Evolutionary conservation across 306 rosid species (phyloP), one percentile per base, ranked within the genome.

Genomic region (Corylus avellana): DNA sequence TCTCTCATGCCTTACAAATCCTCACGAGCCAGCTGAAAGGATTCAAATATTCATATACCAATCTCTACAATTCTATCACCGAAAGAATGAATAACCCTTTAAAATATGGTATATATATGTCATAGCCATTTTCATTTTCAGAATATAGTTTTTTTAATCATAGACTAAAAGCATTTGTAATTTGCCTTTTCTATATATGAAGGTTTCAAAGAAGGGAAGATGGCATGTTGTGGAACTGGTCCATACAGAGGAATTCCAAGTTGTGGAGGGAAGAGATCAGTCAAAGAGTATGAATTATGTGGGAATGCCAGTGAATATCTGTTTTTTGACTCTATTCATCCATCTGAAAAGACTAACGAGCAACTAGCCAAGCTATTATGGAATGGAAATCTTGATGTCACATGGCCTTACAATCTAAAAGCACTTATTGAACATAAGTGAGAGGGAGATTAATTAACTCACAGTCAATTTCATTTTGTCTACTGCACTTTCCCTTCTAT

Each of bases 221-320:
- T 2, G 18, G 89, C 77, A 49, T 85, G 91, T 13, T 88, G 89
- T 51, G 91, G 91, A 8, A 71, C 71, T 13, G 87, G 91, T 13
- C 81, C 68, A 8, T 78, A 59, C 56, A 86, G 87, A 81, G 87
- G 86, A 47, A 78, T 74, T 47, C 16, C 13, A 2, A 85, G 72
- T 69, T 88, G 91, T 51, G 89, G 91, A 42, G 80, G 86, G 71
- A 77, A 22, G 83, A 72, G 77, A 75, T 80, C 79, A 3, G 27
- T 29, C 20, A 50, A 53, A 12, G 79, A 81, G 47, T 81, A 57
- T 51, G 53, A 80, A 2, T 68, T 85, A 25, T 88, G 89, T 70
- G 76, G 53, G 3, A 72, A 67, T 47, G 82, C 59, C 1, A 75
- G 35, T 37, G 82, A 85, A 12, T 75, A 77, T 70, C 53, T 85